Percentiles rank a stretch among this genome's conserved stretches.
Evolutionary conservation across 495 filamentous ascomycete genomes (phyloP).

Genomic region (Aspergillus panamensis): DNA sequence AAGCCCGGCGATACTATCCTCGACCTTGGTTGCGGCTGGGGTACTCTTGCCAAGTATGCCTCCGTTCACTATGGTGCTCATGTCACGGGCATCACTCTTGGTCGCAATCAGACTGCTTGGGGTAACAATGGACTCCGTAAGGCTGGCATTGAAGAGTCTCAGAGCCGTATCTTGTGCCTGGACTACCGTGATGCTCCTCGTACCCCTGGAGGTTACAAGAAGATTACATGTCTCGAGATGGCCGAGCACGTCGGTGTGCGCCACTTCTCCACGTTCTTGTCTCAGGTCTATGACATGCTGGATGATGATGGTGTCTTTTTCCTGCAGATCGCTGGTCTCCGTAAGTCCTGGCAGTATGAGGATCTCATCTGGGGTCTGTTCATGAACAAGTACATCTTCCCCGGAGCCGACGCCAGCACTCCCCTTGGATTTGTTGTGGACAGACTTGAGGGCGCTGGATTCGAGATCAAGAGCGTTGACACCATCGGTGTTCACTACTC

Average conservation of each 20-base stretch:
- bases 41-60: constrained; percentile 65
- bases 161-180: constrained; percentile 62
- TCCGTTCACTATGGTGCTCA: constrained; percentile 59
- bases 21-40: constrained; percentile 71
- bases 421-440: constrained; percentile 64
- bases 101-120: constrained; percentile 70
- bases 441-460: constrained; percentile 62
- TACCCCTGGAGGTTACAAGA: constrained; percentile 59
- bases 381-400: constrained; percentile 78
- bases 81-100: constrained; percentile 65
- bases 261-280: constrained; percentile 57
- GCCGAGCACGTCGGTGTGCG: constrained; percentile 72
- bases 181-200: constrained; percentile 67
- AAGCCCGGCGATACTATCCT: constrained; percentile 60
- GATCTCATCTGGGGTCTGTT: constrained; percentile 72
- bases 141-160: constrained; percentile 55
- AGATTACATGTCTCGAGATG: constrained; percentile 75
- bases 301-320: constrained; percentile 71
- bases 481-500: constrained; percentile 97
- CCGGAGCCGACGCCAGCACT: constrained; percentile 64
- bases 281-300: constrained; percentile 66
- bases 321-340: constrained; percentile 66
- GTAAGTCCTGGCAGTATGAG: constrained; percentile 71
- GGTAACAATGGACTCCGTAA: constrained; percentile 62
- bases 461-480: constrained; percentile 62